phyloP scores from a whole-genome alignment of 176 grass and related monocot genomes.

The Eremochloa ophiuroides region DNA sequence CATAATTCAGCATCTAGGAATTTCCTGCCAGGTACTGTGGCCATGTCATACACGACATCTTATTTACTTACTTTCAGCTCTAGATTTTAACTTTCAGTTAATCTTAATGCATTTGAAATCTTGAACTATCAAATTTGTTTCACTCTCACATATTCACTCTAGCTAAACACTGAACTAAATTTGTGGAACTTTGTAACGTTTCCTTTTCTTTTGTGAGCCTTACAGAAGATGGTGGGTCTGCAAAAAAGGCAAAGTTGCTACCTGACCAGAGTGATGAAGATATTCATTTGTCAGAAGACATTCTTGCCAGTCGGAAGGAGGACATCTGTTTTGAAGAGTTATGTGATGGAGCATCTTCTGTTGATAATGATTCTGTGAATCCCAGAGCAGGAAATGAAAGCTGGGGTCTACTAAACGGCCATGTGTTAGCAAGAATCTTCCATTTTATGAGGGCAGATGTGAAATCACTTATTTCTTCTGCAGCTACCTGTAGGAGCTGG shows the following conservation, averaged over 20 bases:
- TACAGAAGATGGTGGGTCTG: constrained; percentile 68
- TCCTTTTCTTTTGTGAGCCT: constrained; percentile 20
- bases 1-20: constrained; percentile 61
- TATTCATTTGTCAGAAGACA: constrained; percentile 57
- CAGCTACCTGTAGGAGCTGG: constrained; percentile 78
- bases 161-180: neutral
- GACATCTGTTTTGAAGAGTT: constrained; percentile 85
- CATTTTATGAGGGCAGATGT: constrained; percentile 84
- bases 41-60: constrained; percentile 24
- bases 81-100: constrained; percentile 6
- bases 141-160: neutral
- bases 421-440: constrained; percentile 77
- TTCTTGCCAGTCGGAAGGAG: constrained; percentile 55
- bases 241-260: constrained; percentile 70
- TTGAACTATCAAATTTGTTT: neutral
- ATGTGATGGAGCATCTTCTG: constrained; percentile 32
- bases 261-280: constrained; percentile 65
- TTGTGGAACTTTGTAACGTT: constrained; percentile 6
- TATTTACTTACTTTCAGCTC: neutral
- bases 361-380: constrained; percentile 36
- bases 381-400: constrained; percentile 31
- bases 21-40: constrained; percentile 39
- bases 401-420: constrained; percentile 62
- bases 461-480: constrained; percentile 81
- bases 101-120: neutral